Conservation (phyloP, 2,329 filamentous ascomycete species). For the Xylariaceae sp. region DNA sequence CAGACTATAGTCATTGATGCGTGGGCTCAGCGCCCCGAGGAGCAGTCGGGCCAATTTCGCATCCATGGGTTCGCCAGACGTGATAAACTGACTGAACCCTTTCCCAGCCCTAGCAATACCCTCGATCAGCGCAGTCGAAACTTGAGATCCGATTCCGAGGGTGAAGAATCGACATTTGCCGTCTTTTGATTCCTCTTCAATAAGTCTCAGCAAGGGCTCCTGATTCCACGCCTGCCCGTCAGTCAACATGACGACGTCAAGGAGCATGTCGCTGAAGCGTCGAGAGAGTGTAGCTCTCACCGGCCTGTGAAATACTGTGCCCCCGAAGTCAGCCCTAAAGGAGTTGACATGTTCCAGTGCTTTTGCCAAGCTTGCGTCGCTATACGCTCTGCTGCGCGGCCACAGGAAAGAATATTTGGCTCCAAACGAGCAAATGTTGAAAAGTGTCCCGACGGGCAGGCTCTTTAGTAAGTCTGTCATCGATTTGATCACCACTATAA, state of each 20-base stretch:
- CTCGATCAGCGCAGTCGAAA: constrained; percentile 15
- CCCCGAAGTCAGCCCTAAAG: constrained; percentile 4
- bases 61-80: constrained; percentile 12
- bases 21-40: constrained; percentile 14
- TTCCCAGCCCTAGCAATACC: constrained; percentile 14
- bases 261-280: constrained; percentile 5
- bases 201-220: constrained; percentile 1
- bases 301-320: constrained; percentile 7
- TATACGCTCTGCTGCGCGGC: constrained; percentile 12
- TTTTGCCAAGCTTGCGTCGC: constrained; percentile 2
- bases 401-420: constrained; percentile 10
- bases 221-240: constrained; percentile 15
- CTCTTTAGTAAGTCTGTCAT: constrained; percentile 14
- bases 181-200: not conserved
- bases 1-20: constrained; percentile 9
- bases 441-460: constrained; percentile 12
- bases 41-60: constrained; percentile 16
- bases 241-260: constrained; percentile 14
- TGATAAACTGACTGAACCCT: constrained; percentile 14
- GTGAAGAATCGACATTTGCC: constrained; percentile 14
- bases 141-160: constrained; percentile 13
- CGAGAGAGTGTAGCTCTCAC: constrained; percentile 7
- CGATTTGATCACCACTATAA: constrained; percentile 8
- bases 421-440: constrained; percentile 18
- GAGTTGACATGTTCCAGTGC: constrained; percentile 6